These are phyloP conservation scores for Pelagophyceae sp. DNA, from an alignment of 352 stramenopile genomes.

Conservation along the genomic window DNA sequence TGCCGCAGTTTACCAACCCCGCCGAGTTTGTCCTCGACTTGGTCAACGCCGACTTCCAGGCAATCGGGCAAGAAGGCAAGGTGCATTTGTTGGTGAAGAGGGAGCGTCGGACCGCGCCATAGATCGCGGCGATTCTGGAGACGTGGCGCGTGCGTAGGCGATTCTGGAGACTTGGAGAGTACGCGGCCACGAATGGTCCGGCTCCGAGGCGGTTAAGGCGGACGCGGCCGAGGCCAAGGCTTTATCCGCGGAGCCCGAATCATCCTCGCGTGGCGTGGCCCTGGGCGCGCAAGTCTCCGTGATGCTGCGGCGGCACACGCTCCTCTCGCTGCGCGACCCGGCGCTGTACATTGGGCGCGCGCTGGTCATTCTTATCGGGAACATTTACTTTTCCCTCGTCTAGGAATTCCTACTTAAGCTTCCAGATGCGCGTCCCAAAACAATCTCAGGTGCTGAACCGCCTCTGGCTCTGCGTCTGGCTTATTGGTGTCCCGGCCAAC, in stretches of 20 bases:
- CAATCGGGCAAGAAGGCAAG: no score
- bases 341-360: conserved; percentile 1
- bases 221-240: no score
- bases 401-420: no score
- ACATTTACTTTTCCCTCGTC: conserved; percentile 22
- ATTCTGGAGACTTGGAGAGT: no score
- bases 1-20: conserved; percentile 52
- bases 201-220: no score
- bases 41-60: conserved; percentile 32
- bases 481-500: conserved; percentile 16
- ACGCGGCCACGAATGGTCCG: no score
- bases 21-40: conserved; percentile 64
- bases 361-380: conserved; percentile 13
- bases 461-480: conserved; percentile 19
- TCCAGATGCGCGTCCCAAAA: conserved; percentile 18
- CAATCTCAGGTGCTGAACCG: conserved; percentile 19
- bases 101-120: no score
- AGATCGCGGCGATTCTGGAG: no score
- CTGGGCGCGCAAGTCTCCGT: neutral
- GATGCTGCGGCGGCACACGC: conserved; percentile 1
- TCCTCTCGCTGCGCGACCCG: conserved; percentile 6
- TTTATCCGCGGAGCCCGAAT: neutral
- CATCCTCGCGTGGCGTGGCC: neutral
- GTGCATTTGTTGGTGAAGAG: no score
- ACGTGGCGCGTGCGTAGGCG: no score